These are phyloP conservation scores for Xylaria sp. DNA, from an alignment of 2,329 filamentous ascomycete genomes.

Conservation along the genomic window DNA sequence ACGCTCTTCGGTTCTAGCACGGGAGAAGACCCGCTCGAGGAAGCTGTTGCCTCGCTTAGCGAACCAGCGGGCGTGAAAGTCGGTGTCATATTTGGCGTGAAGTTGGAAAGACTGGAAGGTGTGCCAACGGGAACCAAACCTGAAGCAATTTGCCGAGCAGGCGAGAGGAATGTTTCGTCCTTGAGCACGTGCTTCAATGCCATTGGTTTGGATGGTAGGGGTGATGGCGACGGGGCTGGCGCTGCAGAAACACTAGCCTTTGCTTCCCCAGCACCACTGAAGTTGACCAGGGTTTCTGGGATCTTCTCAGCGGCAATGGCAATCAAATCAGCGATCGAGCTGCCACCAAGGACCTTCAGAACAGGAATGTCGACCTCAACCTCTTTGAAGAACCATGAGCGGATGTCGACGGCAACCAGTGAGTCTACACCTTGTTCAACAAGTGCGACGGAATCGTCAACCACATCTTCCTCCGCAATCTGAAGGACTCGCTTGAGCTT, in stretches of 20 bases:
- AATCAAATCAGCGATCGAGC: constrained; percentile 4
- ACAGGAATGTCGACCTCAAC: constrained; percentile 27
- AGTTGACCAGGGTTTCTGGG: neutral
- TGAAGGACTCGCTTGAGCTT: constrained; percentile 14
- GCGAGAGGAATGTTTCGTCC: neutral
- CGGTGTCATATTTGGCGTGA: neutral
- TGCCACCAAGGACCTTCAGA: constrained; percentile 25
- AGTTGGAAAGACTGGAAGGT: neutral
- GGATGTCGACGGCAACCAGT: constrained; percentile 25
- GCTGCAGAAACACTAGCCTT: neutral
- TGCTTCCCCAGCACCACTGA: neutral
- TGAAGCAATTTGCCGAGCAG: neutral
- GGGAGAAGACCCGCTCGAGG: neutral
- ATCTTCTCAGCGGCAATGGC: constrained; percentile 8
- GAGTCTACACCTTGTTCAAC: constrained; percentile 27
- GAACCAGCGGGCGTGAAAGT: neutral
- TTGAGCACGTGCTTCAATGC: neutral
- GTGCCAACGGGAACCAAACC: neutral
- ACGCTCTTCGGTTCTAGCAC: neutral
- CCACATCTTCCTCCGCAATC: constrained; percentile 12
- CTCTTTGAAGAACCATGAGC: constrained; percentile 24
- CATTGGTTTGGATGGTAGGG: neutral
- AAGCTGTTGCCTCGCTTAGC: neutral
- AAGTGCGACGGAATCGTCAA: neutral
- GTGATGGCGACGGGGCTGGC: neutral